Percentiles rank a stretch among this genome's conserved stretches.
Evolutionary conservation across 2,329 filamentous ascomycete genomes (phyloP).

Genomic region (Fusarium sp.): DNA sequence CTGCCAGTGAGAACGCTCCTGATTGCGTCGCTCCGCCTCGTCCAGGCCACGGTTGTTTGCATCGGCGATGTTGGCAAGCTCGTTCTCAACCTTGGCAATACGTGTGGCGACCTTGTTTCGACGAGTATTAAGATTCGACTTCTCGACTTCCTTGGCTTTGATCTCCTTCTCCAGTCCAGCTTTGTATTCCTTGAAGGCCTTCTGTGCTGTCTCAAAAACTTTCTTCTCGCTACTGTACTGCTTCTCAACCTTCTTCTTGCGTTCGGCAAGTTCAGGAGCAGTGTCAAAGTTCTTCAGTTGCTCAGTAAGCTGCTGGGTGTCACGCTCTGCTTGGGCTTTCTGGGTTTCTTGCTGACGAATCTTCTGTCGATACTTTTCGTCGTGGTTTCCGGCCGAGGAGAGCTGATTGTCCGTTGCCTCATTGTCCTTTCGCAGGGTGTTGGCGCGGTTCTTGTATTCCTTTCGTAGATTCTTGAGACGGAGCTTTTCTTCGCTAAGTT

Average conservation of each 20-base stretch:
- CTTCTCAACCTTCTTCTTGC: constrained; percentile 66
- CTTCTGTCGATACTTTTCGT: constrained; percentile 81
- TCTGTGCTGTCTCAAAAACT: constrained; percentile 68
- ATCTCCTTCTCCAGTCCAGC: constrained; percentile 70
- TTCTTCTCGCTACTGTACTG: constrained; percentile 66
- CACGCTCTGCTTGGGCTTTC: constrained; percentile 72
- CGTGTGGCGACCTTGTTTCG: constrained; percentile 78
- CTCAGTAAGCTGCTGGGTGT: constrained; percentile 66
- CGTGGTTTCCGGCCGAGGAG: constrained; percentile 75
- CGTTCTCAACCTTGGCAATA: constrained; percentile 77
- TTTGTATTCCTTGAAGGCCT: constrained; percentile 68
- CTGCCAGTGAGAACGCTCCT: constrained; percentile 61
- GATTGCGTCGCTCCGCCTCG: constrained; percentile 69
- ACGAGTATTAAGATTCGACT: constrained; percentile 71
- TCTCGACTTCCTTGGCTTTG: constrained; percentile 72
- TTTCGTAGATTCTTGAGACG: constrained; percentile 77
- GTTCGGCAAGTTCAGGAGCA: constrained; percentile 70
- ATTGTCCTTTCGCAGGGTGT: constrained; percentile 77
- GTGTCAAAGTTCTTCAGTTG: constrained; percentile 71
- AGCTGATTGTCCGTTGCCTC: constrained; percentile 75
- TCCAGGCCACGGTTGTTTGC: constrained; percentile 74
- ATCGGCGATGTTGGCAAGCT: constrained; percentile 75
- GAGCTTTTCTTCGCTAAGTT: constrained; percentile 75
- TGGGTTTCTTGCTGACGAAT: constrained; percentile 80
- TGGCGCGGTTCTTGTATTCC: constrained; percentile 77